These are phyloP conservation scores for Talinum fruticosum DNA, from an alignment of 148 eudicot species.

Conservation along the genomic window DNA sequence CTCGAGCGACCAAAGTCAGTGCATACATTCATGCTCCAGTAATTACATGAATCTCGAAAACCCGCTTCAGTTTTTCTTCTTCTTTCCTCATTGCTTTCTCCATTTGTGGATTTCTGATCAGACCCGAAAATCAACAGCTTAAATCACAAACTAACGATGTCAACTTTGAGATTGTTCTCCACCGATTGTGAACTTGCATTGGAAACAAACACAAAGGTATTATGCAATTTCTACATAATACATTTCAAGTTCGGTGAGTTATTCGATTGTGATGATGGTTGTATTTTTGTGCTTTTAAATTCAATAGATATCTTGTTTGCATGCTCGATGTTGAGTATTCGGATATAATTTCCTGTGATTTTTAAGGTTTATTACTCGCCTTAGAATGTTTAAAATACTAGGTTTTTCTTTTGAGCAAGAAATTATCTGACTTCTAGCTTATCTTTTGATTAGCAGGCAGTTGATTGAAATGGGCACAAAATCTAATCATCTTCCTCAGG, in stretches of 20 bases:
- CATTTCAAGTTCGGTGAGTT: background rate
- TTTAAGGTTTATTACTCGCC: background rate
- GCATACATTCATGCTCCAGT: no score
- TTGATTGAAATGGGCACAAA: background rate
- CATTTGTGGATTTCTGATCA: no score
- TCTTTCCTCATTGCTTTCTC: no score
- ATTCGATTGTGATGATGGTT: background rate
- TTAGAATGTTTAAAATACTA: background rate
- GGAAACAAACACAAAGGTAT: background rate
- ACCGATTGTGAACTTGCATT: no score
- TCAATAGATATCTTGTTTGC: background rate
- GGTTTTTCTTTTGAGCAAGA: background rate
- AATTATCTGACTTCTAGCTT: background rate
- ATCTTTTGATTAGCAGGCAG: background rate
- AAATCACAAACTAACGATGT: no score
- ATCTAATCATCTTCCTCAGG: background rate
- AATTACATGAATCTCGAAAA: no score
- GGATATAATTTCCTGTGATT: background rate
- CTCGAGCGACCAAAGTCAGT: no score
- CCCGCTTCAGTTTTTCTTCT: no score
- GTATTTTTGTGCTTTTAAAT: background rate
- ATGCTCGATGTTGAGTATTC: background rate
- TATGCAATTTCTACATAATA: background rate
- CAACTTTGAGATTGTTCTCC: no score
- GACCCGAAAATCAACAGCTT: no score